These are phyloP conservation scores for Brasilioporus rufonigricans DNA, from an alignment of 768 basidiomycete genomes.

Conservation along the genomic window DNA sequence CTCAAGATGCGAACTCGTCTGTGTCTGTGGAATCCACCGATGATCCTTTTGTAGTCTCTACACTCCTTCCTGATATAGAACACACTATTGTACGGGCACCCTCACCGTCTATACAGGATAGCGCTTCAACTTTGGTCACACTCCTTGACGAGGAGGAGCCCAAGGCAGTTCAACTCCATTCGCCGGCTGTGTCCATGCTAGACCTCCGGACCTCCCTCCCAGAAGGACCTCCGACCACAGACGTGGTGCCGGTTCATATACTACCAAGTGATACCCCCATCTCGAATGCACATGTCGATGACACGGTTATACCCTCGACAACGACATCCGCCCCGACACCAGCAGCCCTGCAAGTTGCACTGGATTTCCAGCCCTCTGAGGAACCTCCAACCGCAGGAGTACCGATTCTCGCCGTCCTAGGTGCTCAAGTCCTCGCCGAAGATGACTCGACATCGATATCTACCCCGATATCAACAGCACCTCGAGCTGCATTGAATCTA, in stretches of 20 bases:
- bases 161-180: slow-evolving; percentile 1
- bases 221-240: not conserved
- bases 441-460: not conserved
- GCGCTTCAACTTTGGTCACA: not conserved
- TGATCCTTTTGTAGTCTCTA: slow-evolving; percentile 9
- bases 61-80: not conserved
- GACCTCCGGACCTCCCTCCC: slow-evolving; percentile 5
- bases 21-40: not conserved
- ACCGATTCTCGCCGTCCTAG: not conserved
- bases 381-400: not conserved
- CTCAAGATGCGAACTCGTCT: slow-evolving; percentile 1
- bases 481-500: too few relatives aligned
- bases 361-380: not conserved
- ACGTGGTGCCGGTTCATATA: not conserved
- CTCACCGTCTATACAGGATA: slow-evolving; percentile 5
- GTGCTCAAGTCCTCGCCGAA: not conserved
- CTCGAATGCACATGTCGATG: not conserved
- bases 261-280: not conserved
- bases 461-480: too few relatives aligned
- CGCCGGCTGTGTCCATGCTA: slow-evolving; percentile 20
- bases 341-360: not conserved
- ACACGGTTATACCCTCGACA: not conserved
- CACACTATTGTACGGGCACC: not conserved
- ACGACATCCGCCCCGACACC: too few relatives aligned
- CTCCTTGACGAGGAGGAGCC: slow-evolving; percentile 14